Percentiles rank a stretch among this genome's conserved stretches.
phyloP scores from a whole-genome alignment of 768 basidiomycete species.

The Panellus pusillus region DNA sequence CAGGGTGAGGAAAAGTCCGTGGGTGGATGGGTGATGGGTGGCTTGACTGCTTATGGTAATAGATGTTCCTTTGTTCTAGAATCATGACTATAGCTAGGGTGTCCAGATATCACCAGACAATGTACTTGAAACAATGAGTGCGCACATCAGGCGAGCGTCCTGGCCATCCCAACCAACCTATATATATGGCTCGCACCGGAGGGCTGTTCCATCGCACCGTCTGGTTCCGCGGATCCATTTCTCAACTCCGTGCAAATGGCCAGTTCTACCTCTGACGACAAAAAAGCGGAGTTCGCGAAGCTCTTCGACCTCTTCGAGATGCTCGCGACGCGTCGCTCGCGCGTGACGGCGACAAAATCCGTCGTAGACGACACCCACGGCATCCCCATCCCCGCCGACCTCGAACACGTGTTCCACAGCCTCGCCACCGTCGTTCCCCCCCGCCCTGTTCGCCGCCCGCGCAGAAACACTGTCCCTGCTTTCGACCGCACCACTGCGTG shows the following conservation, averaged over 20 bases:
- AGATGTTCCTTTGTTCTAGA: slow-evolving; percentile 5
- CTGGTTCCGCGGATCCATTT: slow-evolving; percentile 7
- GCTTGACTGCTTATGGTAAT: slow-evolving; percentile 12
- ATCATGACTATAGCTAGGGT: too few relatives aligned
- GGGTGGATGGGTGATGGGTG: slow-evolving; percentile 25
- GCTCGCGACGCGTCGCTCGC: slow-evolving; percentile 46
- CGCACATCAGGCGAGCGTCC: too few relatives aligned
- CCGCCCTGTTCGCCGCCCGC: slow-evolving; percentile 25
- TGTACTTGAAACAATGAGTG: too few relatives aligned
- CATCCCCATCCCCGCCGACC: slow-evolving; percentile 32
- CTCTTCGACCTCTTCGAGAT: slow-evolving; percentile 56
- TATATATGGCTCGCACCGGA: too few relatives aligned
- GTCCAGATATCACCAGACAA: too few relatives aligned
- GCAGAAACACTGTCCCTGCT: slow-evolving; percentile 24
- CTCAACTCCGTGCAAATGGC: neutral
- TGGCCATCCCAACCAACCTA: too few relatives aligned
- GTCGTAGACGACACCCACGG: slow-evolving; percentile 31
- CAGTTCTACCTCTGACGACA: slow-evolving; percentile 23
- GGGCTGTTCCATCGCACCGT: too few relatives aligned
- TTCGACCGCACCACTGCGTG: slow-evolving; percentile 4
- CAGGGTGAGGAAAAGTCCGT: slow-evolving; percentile 43
- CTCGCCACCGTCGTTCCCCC: slow-evolving; percentile 23
- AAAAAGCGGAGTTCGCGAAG: slow-evolving; percentile 51
- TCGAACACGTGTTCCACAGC: slow-evolving; percentile 29
- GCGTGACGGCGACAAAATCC: slow-evolving; percentile 25